These are phyloP conservation scores for Penstemon davidsonii DNA, from an alignment of 257 asterid species.

Conservation along the genomic window DNA sequence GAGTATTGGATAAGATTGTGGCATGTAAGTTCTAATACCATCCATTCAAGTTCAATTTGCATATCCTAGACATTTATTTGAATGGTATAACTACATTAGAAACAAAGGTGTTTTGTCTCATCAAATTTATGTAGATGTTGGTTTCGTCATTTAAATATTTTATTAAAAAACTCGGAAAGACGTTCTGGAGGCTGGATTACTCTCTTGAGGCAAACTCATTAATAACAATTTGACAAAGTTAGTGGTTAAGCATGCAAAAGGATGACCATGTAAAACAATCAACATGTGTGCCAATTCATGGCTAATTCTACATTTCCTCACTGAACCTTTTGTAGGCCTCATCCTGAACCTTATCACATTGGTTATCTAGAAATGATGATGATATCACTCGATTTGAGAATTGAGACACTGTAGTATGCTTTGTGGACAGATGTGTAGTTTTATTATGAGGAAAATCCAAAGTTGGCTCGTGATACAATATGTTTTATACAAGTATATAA, in stretches of 20 bases:
- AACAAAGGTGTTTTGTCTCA: neutral
- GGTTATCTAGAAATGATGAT: neutral
- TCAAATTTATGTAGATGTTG: neutral
- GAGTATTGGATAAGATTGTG: neutral
- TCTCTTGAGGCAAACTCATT: neutral
- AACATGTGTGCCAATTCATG: neutral
- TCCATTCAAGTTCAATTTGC: slow-evolving; percentile 7
- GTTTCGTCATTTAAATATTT: too few species aligned
- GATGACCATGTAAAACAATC: neutral
- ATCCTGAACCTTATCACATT: neutral
- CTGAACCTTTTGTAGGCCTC: slow-evolving; percentile 8
- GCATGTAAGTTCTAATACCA: slow-evolving; percentile 3
- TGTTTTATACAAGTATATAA: neutral
- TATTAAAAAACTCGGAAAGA: neutral
- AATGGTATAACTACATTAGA: neutral
- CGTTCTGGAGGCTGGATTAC: neutral
- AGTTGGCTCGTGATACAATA: slow-evolving; percentile 14
- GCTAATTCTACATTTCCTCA: neutral
- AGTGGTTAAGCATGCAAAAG: neutral
- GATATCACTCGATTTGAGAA: slow-evolving; percentile 8
- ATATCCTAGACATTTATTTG: neutral
- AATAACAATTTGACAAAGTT: too few species aligned
- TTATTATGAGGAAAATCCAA: slow-evolving; percentile 1
- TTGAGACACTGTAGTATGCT: slow-evolving; percentile 3
- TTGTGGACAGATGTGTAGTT: neutral